Evolutionary conservation across 176 grass and related monocot species (phyloP), one percentile per base, ranked within the genome.

Genomic region (Rhipidocladum racemiflorum): DNA sequence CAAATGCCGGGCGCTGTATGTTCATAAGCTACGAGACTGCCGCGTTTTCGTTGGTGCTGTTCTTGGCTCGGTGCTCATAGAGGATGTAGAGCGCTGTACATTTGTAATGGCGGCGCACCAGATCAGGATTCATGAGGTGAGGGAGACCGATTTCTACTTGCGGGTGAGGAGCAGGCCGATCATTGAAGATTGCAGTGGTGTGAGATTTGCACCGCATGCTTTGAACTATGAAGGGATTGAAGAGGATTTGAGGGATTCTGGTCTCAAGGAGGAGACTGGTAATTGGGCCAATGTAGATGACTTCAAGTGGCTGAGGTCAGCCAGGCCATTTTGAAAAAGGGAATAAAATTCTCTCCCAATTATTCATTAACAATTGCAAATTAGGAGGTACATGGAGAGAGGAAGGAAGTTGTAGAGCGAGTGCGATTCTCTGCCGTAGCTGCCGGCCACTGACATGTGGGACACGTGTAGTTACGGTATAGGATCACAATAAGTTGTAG

Each of bases 241-340:
- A 61, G 84, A 83, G 9, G 95, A 97, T 78, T 32, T 97, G 74
- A 89, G 27, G 70, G 92, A 91, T 42, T 92, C 86, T 14, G 86
- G 83, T 2, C 89, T 97, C 4, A 63, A 63, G 29, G 92, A 91
- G 53, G 95, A 97, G 56, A 92, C 88, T 7, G 88, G 88, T 35
- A 97, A 97, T 20, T 97, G 92, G 88, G 90, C 86, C 1, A 91
- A 91, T 86, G 92, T 94, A 2, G 95, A 97, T 88, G 95, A 94
- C 81, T 94, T 97, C 84, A 94, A 92, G 78, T 97, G 95, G 95
- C 86, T 97, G 49, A 88, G 90, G 80, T 84, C 92, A 74, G 75
- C n/a, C n/a, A n/a, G n/a, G 69, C 1, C 69, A 32, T 9, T 30
- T 73, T 13, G 29, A 8, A 21, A 34, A 3, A 11, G 28, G 16